Percentiles rank a stretch among this genome's conserved stretches.
These are phyloP conservation scores for Paxillus rubicundulus DNA, from an alignment of 768 basidiomycete species.

Conservation along the genomic window DNA sequence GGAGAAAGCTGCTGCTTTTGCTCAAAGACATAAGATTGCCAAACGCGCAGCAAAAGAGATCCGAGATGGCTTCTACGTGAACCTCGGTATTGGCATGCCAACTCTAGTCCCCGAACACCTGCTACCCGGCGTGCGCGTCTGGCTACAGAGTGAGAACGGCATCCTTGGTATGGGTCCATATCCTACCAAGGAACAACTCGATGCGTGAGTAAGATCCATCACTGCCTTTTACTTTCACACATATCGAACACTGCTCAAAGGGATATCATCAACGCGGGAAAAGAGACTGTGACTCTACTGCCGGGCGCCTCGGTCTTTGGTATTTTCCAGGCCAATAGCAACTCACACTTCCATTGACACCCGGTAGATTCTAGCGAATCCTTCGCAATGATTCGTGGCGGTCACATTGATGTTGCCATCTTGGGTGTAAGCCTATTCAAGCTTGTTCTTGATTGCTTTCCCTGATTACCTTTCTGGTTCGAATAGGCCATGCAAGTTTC, in stretches of 20 bases:
- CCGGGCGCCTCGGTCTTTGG: conserved; percentile 92
- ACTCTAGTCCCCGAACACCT: conserved; percentile 83
- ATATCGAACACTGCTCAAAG: conserved; percentile 35
- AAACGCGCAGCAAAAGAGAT: conserved; percentile 87
- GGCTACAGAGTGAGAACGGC: conserved; percentile 90
- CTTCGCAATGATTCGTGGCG: conserved; percentile 97
- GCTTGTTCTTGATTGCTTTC: not conserved
- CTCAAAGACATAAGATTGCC: conserved; percentile 72
- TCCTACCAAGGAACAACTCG: conserved; percentile 74
- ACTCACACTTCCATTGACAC: not conserved
- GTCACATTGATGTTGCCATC: conserved; percentile 91
- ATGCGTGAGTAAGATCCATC: conserved; percentile 57
- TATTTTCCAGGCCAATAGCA: conserved; percentile 31
- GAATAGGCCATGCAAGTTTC: conserved; percentile 91
- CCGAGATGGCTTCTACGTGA: conserved; percentile 84
- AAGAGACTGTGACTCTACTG: conserved; percentile 89
- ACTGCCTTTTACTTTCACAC: not conserved
- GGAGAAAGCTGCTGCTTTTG: conserved; percentile 52
- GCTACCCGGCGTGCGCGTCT: conserved; percentile 72
- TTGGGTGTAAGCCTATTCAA: conserved; percentile 63
- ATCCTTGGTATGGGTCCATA: conserved; percentile 91
- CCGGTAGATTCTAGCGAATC: conserved; percentile 77
- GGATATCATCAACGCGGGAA: conserved; percentile 92
- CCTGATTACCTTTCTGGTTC: conserved; percentile 1
- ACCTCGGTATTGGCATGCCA: conserved; percentile 89